These are phyloP conservation scores for Ascoidea tarda DNA, from an alignment of 805 yeast species.

Conservation along the genomic window DNA sequence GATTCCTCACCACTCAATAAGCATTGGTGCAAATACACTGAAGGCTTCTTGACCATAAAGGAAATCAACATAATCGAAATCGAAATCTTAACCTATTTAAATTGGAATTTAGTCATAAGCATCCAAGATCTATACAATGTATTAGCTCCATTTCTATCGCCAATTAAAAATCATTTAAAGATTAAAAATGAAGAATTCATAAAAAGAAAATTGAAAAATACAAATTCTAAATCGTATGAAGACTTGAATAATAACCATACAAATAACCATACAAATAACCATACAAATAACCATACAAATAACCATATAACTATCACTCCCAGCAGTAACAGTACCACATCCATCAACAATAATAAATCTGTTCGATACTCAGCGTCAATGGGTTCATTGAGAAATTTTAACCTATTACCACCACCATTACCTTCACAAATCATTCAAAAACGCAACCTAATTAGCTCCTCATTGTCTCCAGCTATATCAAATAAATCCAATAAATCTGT, in stretches of 20 bases:
- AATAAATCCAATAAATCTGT: background rate
- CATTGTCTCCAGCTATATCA: background rate
- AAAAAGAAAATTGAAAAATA: constrained; percentile 3
- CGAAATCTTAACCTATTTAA: constrained; percentile 49
- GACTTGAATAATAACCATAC: no score
- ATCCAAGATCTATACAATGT: constrained; percentile 54
- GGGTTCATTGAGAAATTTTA: background rate
- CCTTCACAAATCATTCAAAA: background rate
- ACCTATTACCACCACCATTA: background rate
- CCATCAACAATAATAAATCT: background rate
- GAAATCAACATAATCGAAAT: constrained; percentile 76
- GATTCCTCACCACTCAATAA: constrained; percentile 67
- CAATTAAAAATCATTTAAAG: constrained; percentile 42
- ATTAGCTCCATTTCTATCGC: constrained; percentile 58
- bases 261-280: no score
- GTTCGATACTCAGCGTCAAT: background rate
- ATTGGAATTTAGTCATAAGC: constrained; percentile 60
- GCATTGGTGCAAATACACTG: constrained; percentile 73
- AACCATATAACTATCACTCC: background rate
- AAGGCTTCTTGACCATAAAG: constrained; percentile 49
- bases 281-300: no score
- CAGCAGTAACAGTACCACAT: background rate
- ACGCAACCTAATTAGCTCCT: no score
- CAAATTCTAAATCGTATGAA: background rate
- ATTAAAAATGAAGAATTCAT: constrained; percentile 7